Base-by-base conservation (phyloP, 192 early-diverging fungal species). In the Backusella parvicylindrica region DNA sequence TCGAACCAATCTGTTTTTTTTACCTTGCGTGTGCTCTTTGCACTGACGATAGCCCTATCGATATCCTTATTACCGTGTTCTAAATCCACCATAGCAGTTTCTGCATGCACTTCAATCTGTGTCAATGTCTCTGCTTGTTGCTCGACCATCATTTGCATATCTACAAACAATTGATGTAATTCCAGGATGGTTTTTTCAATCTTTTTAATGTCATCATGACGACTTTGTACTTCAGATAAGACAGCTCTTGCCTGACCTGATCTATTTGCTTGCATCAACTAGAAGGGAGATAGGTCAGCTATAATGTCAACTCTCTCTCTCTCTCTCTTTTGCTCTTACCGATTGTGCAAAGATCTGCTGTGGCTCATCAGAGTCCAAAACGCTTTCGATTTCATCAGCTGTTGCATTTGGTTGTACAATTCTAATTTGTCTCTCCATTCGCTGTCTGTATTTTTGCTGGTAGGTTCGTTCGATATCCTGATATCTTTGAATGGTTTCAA, bases 171-270 rank as follows among this genome's bases (percentile, higher is more conserved):
- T 85, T 95, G 90, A 82, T 94, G 93, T 50, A 96, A 82, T 87
- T 96, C 94, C 63, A 94, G 74, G 77, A 96, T 95, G 16, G 91
- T 93, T 77, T 89, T 91, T 83, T 96, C 95, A 77, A 96, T 96
- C 82, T 91, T 89, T 73, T 94, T 86, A 65, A 96, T 93, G 73
- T 96, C 95, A 70, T 90, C 83, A 74, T 96, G 95, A 38, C 93
- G 84, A 71, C 90, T 84, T 83, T 96, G 94, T 38, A 96, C 94
- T 81, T 96, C 94, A 35, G 87, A 77, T 21, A 96, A 76, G 7
- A 93, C 95, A 40, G 86, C 85, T 21, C 86, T 84, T n/a, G 95
- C 95, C 75, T 95, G 92, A 7, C 89, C 88, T n/a, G 89, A 91
- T 68, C 95, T 90, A 36, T 90, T 89, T 21, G 86, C 80, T 73